Evolutionary conservation across 148 eudicot species (phyloP), one percentile per base, ranked within the genome.

Genomic region (Cornus florida): DNA sequence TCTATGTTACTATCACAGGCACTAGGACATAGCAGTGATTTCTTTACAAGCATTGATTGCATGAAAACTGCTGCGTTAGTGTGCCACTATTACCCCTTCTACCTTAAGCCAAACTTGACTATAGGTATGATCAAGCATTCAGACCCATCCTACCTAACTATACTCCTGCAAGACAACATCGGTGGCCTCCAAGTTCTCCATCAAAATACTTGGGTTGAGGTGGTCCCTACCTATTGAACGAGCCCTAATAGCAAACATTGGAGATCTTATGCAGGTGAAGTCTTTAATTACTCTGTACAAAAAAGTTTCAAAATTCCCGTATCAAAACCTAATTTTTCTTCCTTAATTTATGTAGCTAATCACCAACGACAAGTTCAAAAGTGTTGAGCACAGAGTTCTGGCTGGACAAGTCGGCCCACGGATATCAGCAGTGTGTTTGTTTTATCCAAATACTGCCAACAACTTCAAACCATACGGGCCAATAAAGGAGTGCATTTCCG

Each of bases 371-470:
- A 90, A 86, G 89, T 90, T 92, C 84, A 91, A 77, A 83, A 95
- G 97, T n/a, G 98, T 90, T 67, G 97, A 93, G 83, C 97, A 92
- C 65, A 86, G 95, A 81, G 98, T 95, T 56, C 80, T 85, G 73
- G 88, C 89, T 11, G 64, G 83, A 41, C 72, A 78, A 64, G 86
- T 75, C 31, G 89, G 93, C 59, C 94, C 95, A 16, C 87, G 98
- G 81, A 83, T 89, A 72, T 93, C 98, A 43, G 92, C 87, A 2
- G 98, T 93, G 0, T 84, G 93, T 73, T 91, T 93, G 84, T 90
- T 91, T 78, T 90, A 84, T 75, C 97, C 97, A 28, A 91, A 94
- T 77, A 73, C 69, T 71, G 76, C 77, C 67, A 87, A 76, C 41
- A 82, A 66, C 73, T 57, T 23, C 20, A 80, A 70, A 78, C 65